Evolutionary conservation across 2,329 filamentous ascomycete species (phyloP), one percentile per base, ranked within the genome.

Genomic region (Diaporthe amygdali): DNA sequence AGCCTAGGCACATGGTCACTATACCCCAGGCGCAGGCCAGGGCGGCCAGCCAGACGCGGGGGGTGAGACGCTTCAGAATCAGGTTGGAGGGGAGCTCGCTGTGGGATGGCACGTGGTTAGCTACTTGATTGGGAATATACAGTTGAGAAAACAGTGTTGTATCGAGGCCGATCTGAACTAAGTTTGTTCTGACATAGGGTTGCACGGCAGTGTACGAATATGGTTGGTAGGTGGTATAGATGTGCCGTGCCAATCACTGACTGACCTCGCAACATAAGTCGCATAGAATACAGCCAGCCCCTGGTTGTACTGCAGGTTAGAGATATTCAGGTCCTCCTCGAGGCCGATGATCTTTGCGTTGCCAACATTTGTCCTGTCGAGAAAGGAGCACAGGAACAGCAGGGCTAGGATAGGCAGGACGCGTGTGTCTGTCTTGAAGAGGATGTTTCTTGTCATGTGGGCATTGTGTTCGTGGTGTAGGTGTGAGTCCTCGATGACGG

Each of bases 281-380:
- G 89, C 87, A 78, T 92, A 93, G 76, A 91, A 93, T 1, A 91
- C 88, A 15, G 89, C 86, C 37, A 93, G 82, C 1, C 90, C 90
- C 51, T 89, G 86, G 59, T 90, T 88, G 78, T 92, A 93, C 76
- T 93, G 89, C 68, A 85, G 81, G 70, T 91, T 88, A 6, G 81
- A 87, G 74, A 94, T 89, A 54, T 82, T 77, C 2, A 92, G 78
- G 75, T 91, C 88, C 1, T 81, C 74, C 74, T 92, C 88, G 17
- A 94, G 83, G 0, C 89, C 88, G 66, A 91, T 85, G 10, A 93
- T 89, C 72, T 90, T 90, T 30, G 91, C 91, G 76, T 93, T 93
- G 46, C 91, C 92, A 46, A 93, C 90, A 77, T 93, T 94, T n/a
- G 91, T 92, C 51, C 92, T 86, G 79, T 93, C 92, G 63, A 88